phyloP scores from a whole-genome alignment of 371 early-diverging fungal species.

The Lichtheimia hyalospora region DNA sequence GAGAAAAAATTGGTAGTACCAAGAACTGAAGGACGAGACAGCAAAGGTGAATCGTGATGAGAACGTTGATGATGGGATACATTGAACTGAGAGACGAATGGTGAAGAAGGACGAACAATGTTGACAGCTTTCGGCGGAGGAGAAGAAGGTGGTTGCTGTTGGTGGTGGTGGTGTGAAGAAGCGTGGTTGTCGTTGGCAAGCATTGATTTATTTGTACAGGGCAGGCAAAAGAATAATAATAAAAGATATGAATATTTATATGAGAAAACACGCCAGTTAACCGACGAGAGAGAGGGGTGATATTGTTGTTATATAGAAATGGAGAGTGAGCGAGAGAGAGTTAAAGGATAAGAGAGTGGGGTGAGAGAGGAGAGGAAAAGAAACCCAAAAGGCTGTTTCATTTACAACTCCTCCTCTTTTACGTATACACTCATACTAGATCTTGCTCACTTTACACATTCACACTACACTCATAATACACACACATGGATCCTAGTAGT shows the following conservation, averaged over 20 bases:
- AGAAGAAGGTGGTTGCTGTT: slow-evolving; percentile 8
- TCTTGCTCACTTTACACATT: too few relatives aligned
- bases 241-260: slow-evolving; percentile 5
- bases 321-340: slow-evolving; percentile 2
- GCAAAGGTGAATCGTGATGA: slow-evolving; percentile 10
- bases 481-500: neutral
- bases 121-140: slow-evolving; percentile 22
- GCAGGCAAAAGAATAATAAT: neutral
- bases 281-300: neutral
- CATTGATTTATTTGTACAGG: slow-evolving; percentile 10
- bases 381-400: slow-evolving; percentile 11
- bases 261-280: neutral
- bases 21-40: slow-evolving; percentile 20
- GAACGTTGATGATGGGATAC: slow-evolving; percentile 7
- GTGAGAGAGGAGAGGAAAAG: slow-evolving; percentile 2
- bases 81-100: slow-evolving; percentile 17
- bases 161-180: slow-evolving; percentile 5
- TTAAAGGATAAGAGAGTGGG: slow-evolving; percentile 14
- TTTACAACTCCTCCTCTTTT: slow-evolving; percentile 12
- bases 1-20: slow-evolving; percentile 14
- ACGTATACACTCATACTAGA: neutral
- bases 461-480: neutral
- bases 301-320: neutral
- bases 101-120: slow-evolving; percentile 25
- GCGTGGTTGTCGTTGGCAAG: slow-evolving; percentile 15